Evolutionary conservation across 2,329 filamentous ascomycete genomes (phyloP), one percentile per base, ranked within the genome.

Genomic region (Hypoxylon sp.): DNA sequence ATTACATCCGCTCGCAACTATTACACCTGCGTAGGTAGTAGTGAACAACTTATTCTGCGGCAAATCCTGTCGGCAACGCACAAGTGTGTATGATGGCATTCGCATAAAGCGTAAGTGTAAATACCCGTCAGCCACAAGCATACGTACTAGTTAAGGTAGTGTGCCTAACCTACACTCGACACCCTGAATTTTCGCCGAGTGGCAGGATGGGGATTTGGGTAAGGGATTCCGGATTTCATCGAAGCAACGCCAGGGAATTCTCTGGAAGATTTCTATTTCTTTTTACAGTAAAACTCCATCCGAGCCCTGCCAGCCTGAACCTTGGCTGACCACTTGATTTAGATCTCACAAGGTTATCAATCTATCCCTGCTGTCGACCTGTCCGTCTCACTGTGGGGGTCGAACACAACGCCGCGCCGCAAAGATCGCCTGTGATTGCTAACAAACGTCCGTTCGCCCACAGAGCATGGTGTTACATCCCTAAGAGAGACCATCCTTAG

Each of bases 241-340:
- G 48, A 67, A 69, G 59, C 68, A 30, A 63, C 40, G 57, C 54
- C 60, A 72, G 62, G 66, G 67, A 72, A 70, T 66, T 66, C 64
- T 72, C 67, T 73, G 69, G 71, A 72, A 72, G 71, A 69, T 72
- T 73, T 72, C 69, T 54, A 70, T 72, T 70, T 69, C 58, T 64
- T 64, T 69, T 70, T 68, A 58, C 69, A 69, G 62, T 70, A 68
- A 70, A 70, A 60, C 63, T 65, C 64, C 60, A 69, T 65, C 71
- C 63, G 62, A 64, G 60, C 64, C 66, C 64, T 68, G 58, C 55
- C 57, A 57, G 66, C 54, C 58, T 61, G 51, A 53, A 62, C 60
- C 62, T 66, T 60, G 66, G 66, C 63, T 31, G 37, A 49, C 56
- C 48, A 69, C 61, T 65, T 71, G 63, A 68, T 68, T 68, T 71